These are phyloP conservation scores for Tricharina praecox DNA, from an alignment of 495 filamentous ascomycete genomes.

Conservation along the genomic window DNA sequence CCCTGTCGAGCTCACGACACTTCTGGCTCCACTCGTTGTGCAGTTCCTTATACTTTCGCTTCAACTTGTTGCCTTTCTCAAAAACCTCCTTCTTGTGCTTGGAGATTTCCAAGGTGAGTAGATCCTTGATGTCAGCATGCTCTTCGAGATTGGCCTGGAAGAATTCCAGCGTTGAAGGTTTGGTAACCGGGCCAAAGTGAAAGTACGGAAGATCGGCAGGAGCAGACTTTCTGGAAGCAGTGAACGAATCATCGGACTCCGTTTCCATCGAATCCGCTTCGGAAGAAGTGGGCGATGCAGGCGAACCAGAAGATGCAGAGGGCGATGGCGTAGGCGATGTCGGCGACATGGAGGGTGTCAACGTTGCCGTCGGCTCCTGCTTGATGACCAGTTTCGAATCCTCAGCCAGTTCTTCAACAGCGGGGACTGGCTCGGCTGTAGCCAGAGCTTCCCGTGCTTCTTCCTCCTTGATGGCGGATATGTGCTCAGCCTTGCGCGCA, in stretches of 20 bases:
- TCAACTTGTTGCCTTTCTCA: constrained; percentile 17
- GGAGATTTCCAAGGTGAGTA: constrained; percentile 22
- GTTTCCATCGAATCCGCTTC: constrained; percentile 11
- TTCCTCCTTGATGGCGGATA: constrained; percentile 11
- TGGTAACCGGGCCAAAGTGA: constrained; percentile 15
- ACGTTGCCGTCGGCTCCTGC: constrained; percentile 1
- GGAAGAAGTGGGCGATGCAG: constrained; percentile 6
- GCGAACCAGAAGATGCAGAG: constrained; percentile 16
- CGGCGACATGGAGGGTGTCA: constrained; percentile 12
- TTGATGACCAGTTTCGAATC: constrained; percentile 5
- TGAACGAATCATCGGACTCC: constrained; percentile 14
- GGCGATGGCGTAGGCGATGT: constrained; percentile 12
- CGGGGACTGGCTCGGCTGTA: not conserved
- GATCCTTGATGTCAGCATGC: constrained; percentile 17
- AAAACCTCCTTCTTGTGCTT: constrained; percentile 15
- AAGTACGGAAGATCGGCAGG: constrained; percentile 20
- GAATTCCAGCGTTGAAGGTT: constrained; percentile 20
- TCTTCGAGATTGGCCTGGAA: constrained; percentile 17
- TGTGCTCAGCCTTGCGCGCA: constrained; percentile 10
- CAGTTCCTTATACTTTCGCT: constrained; percentile 21
- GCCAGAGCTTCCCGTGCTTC: constrained; percentile 11
- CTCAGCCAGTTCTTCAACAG: constrained; percentile 10
- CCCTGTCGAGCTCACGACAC: constrained; percentile 23
- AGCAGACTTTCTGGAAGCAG: constrained; percentile 1
- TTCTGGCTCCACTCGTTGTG: constrained; percentile 17